A percentile compares a stretch with the other conserved stretches of the same genome.
phyloP scores from a whole-genome alignment of 163 green algal genomes.

The Trebouxia gelatinosa region DNA sequence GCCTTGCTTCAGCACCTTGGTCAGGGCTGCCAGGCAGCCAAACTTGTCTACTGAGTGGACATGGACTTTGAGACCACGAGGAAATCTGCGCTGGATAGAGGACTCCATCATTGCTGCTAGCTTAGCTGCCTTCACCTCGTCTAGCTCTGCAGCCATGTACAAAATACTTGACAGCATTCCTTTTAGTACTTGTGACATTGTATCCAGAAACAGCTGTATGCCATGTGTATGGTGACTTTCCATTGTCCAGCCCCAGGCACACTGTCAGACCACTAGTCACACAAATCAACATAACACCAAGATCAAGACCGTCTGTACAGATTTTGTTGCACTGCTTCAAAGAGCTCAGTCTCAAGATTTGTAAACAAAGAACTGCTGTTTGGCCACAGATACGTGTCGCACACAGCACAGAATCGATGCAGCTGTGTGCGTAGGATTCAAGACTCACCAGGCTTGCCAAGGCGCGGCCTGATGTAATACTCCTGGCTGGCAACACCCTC shows the following conservation, averaged over 20 bases:
- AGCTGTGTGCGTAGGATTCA: no score
- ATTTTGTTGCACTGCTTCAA: no score
- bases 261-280: no score
- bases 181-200: no score
- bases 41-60: slow-evolving; percentile 68
- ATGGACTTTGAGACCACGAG: slow-evolving; percentile 78
- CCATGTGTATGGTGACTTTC: no score
- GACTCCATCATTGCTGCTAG: slow-evolving; percentile 79
- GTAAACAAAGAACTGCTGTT: neutral
- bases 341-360: no score
- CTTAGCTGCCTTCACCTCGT: slow-evolving; percentile 54
- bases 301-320: no score
- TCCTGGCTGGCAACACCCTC: slow-evolving; percentile 77
- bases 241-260: no score
- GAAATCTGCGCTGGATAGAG: slow-evolving; percentile 83
- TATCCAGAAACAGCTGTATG: no score
- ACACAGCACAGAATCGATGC: no score
- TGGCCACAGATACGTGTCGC: no score
- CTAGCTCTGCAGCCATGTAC: slow-evolving; percentile 47
- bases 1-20: slow-evolving; percentile 57
- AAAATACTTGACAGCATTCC: no score
- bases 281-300: neutral
- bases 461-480: slow-evolving; percentile 77
- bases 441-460: slow-evolving; percentile 29
- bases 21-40: slow-evolving; percentile 66